Evolutionary conservation across 345 rosid genomes (phyloP).

Genomic region (Euphorbia peplus): DNA sequence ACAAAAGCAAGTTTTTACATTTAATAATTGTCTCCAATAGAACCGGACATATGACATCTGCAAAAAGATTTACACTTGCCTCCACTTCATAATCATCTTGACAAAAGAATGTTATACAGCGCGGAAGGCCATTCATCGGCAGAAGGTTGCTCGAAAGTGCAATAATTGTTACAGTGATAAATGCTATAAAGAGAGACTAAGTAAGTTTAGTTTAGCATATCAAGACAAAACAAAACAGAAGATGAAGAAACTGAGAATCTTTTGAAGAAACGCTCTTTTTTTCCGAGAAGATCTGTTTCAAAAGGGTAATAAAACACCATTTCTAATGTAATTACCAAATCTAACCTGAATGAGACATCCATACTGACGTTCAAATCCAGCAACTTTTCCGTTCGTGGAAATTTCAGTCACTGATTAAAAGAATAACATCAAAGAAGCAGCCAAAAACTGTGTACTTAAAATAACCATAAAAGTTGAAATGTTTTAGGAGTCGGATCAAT

Average conservation of each 20-base stretch:
- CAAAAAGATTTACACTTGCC: conserved; percentile 43
- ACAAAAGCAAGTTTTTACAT: conserved; percentile 42
- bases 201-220: background rate
- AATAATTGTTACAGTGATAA: conserved; percentile 58
- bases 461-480: conserved; percentile 10
- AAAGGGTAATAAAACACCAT: no score
- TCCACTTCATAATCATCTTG: conserved; percentile 49
- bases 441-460: background rate
- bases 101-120: conserved; percentile 71
- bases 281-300: no score
- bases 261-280: no score
- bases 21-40: conserved; percentile 73
- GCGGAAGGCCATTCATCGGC: conserved; percentile 33
- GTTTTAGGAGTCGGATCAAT: conserved; percentile 15
- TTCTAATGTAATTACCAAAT: conserved; percentile 15
- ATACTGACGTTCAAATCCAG: conserved; percentile 47
- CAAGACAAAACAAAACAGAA: background rate
- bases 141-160: conserved; percentile 51
- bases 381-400: conserved; percentile 44
- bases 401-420: conserved; percentile 23
- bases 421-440: conserved; percentile 13
- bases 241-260: no score
- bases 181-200: background rate
- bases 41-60: conserved; percentile 67
- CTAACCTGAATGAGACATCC: conserved; percentile 65